phyloP scores from a whole-genome alignment of 2,329 filamentous ascomycete genomes.

The Metarhizium brunneum region DNA sequence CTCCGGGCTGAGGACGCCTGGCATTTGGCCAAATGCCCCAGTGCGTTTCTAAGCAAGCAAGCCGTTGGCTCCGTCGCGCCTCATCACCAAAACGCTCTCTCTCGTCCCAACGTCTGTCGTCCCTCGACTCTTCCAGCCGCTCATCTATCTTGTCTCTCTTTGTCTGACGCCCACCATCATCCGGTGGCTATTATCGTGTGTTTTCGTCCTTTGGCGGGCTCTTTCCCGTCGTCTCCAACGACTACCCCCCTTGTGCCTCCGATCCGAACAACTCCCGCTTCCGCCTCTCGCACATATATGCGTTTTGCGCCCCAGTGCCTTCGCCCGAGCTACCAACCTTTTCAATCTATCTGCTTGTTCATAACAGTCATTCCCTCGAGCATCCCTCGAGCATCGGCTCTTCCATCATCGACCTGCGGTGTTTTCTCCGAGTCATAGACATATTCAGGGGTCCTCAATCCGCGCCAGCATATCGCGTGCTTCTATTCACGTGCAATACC shows the following conservation, averaged over 20 bases:
- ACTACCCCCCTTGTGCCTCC: constrained; percentile 17
- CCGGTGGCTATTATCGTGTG: constrained; percentile 5
- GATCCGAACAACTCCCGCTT: constrained; percentile 13
- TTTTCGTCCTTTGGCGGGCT: constrained; percentile 2
- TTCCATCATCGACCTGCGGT: neutral
- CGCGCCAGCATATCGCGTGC: neutral
- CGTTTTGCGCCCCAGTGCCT: neutral
- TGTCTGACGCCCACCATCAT: constrained; percentile 3
- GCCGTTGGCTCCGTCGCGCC: neutral
- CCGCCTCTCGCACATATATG: neutral
- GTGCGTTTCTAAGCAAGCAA: constrained; percentile 7
- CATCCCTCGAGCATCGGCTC: neutral
- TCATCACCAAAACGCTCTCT: constrained; percentile 4
- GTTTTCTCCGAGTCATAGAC: neutral
- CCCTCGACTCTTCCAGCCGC: neutral
- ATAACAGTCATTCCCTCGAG: neutral
- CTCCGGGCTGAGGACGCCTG: constrained; percentile 11
- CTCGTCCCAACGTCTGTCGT: neutral
- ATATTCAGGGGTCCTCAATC: neutral
- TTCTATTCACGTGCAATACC: neutral
- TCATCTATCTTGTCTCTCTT: constrained; percentile 4
- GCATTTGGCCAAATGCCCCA: neutral
- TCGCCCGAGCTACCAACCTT: neutral
- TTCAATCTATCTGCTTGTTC: neutral
- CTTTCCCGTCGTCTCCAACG: constrained; percentile 7